These are phyloP conservation scores for Blepharisma stoltei DNA, from an alignment of 73 alveolate genomes.

Conservation along the genomic window DNA sequence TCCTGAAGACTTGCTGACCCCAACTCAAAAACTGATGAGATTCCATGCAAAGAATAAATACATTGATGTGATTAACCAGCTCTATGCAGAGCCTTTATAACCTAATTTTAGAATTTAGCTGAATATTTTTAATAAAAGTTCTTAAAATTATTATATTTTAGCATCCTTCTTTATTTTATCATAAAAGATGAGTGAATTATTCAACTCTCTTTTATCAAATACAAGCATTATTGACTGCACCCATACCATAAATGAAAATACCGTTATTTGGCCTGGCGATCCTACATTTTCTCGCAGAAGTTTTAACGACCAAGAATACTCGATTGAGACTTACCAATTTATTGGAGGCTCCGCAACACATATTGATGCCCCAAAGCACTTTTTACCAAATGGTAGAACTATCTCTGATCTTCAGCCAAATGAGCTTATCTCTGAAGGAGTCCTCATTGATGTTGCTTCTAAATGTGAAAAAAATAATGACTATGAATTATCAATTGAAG, in stretches of 20 bases:
- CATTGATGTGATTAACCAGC: too few relatives aligned
- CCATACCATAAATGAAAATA: not conserved
- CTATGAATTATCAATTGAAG: slow-evolving; percentile 13
- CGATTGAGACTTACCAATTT: not conserved
- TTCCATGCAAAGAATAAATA: too few relatives aligned
- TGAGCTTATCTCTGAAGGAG: slow-evolving; percentile 14
- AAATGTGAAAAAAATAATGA: slow-evolving; percentile 25
- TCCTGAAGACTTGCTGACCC: too few relatives aligned
- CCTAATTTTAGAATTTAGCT: too few relatives aligned
- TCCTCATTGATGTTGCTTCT: not conserved
- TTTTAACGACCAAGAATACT: not conserved
- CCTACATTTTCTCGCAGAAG: not conserved
- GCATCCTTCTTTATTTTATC: too few relatives aligned
- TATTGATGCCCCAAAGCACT: slow-evolving; percentile 18
- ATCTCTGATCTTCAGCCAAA: not conserved
- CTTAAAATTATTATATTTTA: too few relatives aligned
- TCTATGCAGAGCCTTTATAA: too few relatives aligned
- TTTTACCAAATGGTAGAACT: not conserved
- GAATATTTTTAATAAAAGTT: too few relatives aligned
- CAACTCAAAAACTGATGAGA: too few relatives aligned
- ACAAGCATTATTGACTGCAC: slow-evolving; percentile 7
- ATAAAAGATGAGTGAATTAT: too few relatives aligned
- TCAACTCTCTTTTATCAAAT: not conserved
- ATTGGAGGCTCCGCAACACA: slow-evolving; percentile 3
- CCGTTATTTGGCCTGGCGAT: slow-evolving; percentile 1